Percentiles rank a stretch among this genome's conserved stretches.
Evolutionary conservation across 495 filamentous ascomycete genomes (phyloP).

Genomic region (Durotheca rogersii): DNA sequence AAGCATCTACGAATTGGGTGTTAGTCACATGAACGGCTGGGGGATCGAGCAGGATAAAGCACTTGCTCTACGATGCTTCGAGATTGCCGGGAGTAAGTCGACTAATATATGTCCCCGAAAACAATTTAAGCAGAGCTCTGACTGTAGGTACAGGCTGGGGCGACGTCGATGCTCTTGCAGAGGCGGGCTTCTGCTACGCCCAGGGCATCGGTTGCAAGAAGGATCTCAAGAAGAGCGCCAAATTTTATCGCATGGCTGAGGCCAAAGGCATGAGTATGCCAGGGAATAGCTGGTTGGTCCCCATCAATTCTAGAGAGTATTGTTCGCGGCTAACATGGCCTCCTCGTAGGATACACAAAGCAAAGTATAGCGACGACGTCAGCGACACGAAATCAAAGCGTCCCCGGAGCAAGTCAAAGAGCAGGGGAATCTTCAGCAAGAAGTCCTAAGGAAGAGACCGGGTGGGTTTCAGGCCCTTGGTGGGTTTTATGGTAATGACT

Average conservation of each 20-base stretch:
- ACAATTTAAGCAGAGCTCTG: constrained; percentile 14
- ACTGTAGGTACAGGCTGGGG: constrained; percentile 66
- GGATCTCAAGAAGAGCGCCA: constrained; percentile 90
- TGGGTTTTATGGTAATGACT: constrained; percentile 3
- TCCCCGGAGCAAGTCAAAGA: constrained; percentile 47
- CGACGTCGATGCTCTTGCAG: constrained; percentile 89
- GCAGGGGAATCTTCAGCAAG: constrained; percentile 47
- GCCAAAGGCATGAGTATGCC: constrained; percentile 95
- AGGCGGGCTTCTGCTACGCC: constrained; percentile 85
- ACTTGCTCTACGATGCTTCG: constrained; percentile 87
- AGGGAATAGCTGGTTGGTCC: constrained; percentile 89
- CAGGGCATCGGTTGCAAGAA: constrained; percentile 88
- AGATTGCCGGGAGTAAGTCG: constrained; percentile 81
- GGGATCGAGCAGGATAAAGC: constrained; percentile 90
- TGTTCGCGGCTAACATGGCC: constrained; percentile 3
- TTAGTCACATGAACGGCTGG: constrained; percentile 98
- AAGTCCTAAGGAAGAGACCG: constrained; percentile 15
- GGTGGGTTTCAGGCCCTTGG: not conserved
- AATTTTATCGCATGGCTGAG: constrained; percentile 86
- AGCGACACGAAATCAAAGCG: constrained; percentile 37
- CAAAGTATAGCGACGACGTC: constrained; percentile 76
- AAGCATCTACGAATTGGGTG: constrained; percentile 91
- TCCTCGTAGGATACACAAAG: constrained; percentile 81
- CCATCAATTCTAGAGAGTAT: constrained; percentile 12
- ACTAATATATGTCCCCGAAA: not conserved